Evolutionary conservation across 345 rosid genomes (phyloP), one percentile per base, ranked within the genome.

Genomic region (Eucalyptus pumila): DNA sequence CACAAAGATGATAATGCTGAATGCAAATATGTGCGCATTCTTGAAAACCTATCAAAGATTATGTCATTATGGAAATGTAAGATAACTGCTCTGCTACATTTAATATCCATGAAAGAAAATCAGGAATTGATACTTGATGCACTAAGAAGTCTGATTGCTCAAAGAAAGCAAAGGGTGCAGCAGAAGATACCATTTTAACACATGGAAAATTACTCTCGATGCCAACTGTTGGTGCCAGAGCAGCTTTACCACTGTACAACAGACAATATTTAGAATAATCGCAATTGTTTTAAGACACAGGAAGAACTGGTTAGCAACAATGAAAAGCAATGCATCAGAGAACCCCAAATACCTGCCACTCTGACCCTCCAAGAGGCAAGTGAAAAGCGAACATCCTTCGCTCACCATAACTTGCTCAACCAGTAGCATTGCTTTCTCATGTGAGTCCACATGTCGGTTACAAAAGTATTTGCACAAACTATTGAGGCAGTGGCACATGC

Each of bases 391-490:
- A 92, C 99, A 94, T 92, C 99, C 99, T 92, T 93, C 93, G 89
- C 96, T 97, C 89, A 93, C 99, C 93, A 96, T 97, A 83, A 97
- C 99, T 94, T 96, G 99, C 92, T 96, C 99, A 89, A 96, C 97
- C 23, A 96, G 92, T 69, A 96, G 92, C 97, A 96, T 95, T 80
- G 97, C 96, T 94, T 97, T 98, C 87, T 96, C 94, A 92, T 95
- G 95, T 56, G 96, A 93, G 92, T 97, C 97, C 90, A 93, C 92
- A 92, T 97, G 91, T 24, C 95, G 95, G 88, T 94, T 97, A 87
- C 56, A 91, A 81, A 88, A 58, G 42, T 91, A 30, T 87, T 90
- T 26, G 87, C 37, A 88, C 4, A 58, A 86, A 72, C 34, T 62
- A 62, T 62, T 62, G 72, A 62, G 34, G 34, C 34, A 62, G 72